phyloP scores from a whole-genome alignment of 1,139 yeast species.

The Geotrichum carabidarum region DNA sequence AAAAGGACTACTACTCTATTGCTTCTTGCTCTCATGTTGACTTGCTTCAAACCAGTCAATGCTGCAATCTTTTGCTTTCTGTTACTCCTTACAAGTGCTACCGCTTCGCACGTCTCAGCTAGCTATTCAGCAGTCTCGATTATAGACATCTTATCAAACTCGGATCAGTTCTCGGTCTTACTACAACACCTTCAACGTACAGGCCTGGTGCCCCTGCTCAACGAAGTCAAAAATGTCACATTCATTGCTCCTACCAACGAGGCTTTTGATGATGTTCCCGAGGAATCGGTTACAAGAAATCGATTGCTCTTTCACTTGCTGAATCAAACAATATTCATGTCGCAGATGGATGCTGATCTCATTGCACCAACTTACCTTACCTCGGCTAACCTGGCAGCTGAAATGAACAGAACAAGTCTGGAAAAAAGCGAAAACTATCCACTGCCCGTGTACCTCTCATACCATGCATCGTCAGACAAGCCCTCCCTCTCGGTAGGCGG shows the following conservation, averaged over 20 bases:
- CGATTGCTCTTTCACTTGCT: constrained; percentile 37
- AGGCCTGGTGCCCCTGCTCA: constrained; percentile 65
- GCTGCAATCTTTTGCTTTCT: not conserved
- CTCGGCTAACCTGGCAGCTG: not conserved
- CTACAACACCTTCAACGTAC: constrained; percentile 59
- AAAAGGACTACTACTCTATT: not conserved
- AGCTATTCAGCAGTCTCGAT: constrained; percentile 41
- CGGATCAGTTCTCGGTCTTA: constrained; percentile 69
- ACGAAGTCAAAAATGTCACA: constrained; percentile 62
- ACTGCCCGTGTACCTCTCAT: constrained; percentile 11
- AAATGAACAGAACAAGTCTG: not conserved
- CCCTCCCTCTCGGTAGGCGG: constrained; percentile 37
- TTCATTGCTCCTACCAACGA: constrained; percentile 81
- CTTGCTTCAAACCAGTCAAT: not conserved
- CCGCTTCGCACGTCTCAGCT: not conserved
- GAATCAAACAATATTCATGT: constrained; percentile 29
- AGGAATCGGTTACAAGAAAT: constrained; percentile 30
- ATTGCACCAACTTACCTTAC: constrained; percentile 20
- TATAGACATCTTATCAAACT: constrained; percentile 68
- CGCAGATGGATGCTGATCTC: constrained; percentile 17
- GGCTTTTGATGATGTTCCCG: constrained; percentile 51
- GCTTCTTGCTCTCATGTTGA: constrained; percentile 2
- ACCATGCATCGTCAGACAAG: constrained; percentile 13
- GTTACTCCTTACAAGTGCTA: not conserved
- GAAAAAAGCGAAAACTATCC: constrained; percentile 1